phyloP scores from a whole-genome alignment of 768 basidiomycete genomes.

The Pisolithus albus region DNA sequence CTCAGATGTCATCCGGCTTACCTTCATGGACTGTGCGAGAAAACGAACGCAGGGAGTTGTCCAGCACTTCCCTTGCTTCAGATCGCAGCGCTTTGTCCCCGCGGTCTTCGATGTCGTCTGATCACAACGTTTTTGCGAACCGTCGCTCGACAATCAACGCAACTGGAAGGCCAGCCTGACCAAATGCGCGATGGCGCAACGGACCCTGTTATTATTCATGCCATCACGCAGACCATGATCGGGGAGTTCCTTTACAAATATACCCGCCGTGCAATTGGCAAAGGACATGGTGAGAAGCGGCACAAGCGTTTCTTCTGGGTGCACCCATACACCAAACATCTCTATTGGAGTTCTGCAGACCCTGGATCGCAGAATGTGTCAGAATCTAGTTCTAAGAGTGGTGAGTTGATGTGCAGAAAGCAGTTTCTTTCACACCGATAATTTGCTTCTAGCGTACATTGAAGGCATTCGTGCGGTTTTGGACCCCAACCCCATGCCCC shows the following conservation, averaged over 20 bases:
- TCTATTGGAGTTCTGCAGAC: constrained; percentile 96
- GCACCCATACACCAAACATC: constrained; percentile 96
- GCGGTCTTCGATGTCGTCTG: constrained; percentile 78
- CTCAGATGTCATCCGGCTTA: constrained; percentile 36
- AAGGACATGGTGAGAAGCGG: constrained; percentile 81
- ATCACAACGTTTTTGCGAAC: constrained; percentile 47
- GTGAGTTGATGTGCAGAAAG: constrained; percentile 44
- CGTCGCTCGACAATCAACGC: constrained; percentile 36
- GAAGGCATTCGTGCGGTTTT: constrained; percentile 88
- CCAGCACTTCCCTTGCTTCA: constrained; percentile 64
- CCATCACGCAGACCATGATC: constrained; percentile 99
- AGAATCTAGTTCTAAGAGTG: constrained; percentile 94
- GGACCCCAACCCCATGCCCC: constrained; percentile 93
- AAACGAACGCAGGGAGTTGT: constrained; percentile 50
- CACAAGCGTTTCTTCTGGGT: constrained; percentile 99
- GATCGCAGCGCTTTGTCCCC: constrained; percentile 64
- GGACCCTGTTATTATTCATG: constrained; percentile 87
- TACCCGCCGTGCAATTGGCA: constrained; percentile 82
- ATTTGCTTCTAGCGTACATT: constrained; percentile 65
- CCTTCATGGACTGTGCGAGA: constrained; percentile 48
- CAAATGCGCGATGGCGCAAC: constrained; percentile 45
- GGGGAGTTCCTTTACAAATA: constrained; percentile 99
- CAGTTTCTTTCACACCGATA: constrained; percentile 4
- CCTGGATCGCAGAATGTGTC: constrained; percentile 83
- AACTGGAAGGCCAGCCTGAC: constrained; percentile 32